Evolutionary conservation across 1,284 basidiomycete species (phyloP).

Genomic region (Gomphus bonarii): DNA sequence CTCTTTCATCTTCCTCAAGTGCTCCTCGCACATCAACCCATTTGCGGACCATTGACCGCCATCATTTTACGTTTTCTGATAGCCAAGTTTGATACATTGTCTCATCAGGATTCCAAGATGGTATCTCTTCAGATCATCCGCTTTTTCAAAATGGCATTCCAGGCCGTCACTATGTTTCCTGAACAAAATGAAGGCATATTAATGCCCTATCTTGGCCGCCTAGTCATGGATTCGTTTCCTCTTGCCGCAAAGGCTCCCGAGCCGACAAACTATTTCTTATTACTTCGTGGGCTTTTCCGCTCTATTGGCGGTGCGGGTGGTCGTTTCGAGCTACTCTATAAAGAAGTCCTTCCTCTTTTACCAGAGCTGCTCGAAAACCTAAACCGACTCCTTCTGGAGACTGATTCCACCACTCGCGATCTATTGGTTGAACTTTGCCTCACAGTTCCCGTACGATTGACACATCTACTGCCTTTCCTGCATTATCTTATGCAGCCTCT

Average conservation of each 20-base stretch:
- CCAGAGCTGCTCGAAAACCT: conserved; percentile 97
- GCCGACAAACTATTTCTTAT: conserved; percentile 88
- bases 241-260: conserved; percentile 87
- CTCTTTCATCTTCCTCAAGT: conserved; percentile 83
- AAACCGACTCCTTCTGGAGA: conserved; percentile 81
- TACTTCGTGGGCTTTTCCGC: conserved; percentile 91
- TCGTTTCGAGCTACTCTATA: conserved; percentile 91
- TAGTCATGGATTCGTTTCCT: conserved; percentile 97
- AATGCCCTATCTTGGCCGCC: conserved; percentile 84
- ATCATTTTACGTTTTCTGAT: conserved; percentile 88
- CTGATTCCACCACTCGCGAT: conserved; percentile 66
- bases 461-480: conserved; percentile 92
- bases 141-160: conserved; percentile 95
- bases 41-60: conserved; percentile 86
- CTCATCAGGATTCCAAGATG: conserved; percentile 72
- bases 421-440: conserved; percentile 96
- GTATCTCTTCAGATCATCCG: conserved; percentile 77
- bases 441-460: conserved; percentile 92
- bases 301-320: conserved; percentile 94
- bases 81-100: conserved; percentile 73
- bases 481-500: conserved; percentile 96
- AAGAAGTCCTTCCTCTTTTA: conserved; percentile 91
- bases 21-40: conserved; percentile 76
- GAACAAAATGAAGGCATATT: conserved; percentile 83
- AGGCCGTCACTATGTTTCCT: conserved; percentile 77